Percentiles rank a stretch among this genome's conserved stretches.
Conservation (phyloP, 768 basidiomycete genomes). For the Aureoboletus auriporus region DNA sequence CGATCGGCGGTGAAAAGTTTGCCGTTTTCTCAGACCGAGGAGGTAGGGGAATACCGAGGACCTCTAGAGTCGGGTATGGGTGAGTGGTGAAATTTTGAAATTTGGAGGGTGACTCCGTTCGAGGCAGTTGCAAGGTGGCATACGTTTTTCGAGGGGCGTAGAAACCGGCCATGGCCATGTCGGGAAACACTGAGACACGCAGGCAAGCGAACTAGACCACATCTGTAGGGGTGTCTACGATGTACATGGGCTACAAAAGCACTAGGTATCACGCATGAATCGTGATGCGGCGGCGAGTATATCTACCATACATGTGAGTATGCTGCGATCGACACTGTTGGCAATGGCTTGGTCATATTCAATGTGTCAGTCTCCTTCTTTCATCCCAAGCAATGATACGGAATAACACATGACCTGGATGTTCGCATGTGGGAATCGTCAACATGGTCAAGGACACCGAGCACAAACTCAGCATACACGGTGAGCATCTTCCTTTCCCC, state of each 20-base stretch:
- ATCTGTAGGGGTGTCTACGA: slow-evolving; percentile 46
- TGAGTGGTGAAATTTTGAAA: slow-evolving; percentile 80
- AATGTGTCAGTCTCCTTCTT: slow-evolving; percentile 57
- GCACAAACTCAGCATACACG: slow-evolving; percentile 63
- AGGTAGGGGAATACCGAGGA: slow-evolving; percentile 53
- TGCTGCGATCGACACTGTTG: slow-evolving; percentile 69
- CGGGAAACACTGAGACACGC: too few species aligned
- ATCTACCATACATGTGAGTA: too few species aligned
- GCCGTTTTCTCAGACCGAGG: slow-evolving; percentile 59
- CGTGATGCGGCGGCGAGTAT: too few species aligned
- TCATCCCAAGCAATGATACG: background rate
- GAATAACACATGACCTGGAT: slow-evolving; percentile 31
- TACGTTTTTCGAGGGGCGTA: slow-evolving; percentile 49
- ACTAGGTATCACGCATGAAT: too few species aligned
- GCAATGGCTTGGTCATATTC: slow-evolving; percentile 79
- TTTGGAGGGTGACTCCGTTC: slow-evolving; percentile 61
- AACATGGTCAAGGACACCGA: slow-evolving; percentile 77
- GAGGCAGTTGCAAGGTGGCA: slow-evolving; percentile 65
- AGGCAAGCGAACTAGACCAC: too few species aligned
- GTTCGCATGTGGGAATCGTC: slow-evolving; percentile 80
- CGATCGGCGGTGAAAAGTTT: slow-evolving; percentile 73
- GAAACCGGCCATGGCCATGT: too few species aligned
- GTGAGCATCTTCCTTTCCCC: slow-evolving; percentile 30
- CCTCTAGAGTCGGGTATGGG: slow-evolving; percentile 59
- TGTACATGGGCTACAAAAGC: slow-evolving; percentile 82